Percentiles rank a stretch among this genome's conserved stretches.
Conservation (phyloP, 768 basidiomycete species). For the Termitomyces sp. region DNA sequence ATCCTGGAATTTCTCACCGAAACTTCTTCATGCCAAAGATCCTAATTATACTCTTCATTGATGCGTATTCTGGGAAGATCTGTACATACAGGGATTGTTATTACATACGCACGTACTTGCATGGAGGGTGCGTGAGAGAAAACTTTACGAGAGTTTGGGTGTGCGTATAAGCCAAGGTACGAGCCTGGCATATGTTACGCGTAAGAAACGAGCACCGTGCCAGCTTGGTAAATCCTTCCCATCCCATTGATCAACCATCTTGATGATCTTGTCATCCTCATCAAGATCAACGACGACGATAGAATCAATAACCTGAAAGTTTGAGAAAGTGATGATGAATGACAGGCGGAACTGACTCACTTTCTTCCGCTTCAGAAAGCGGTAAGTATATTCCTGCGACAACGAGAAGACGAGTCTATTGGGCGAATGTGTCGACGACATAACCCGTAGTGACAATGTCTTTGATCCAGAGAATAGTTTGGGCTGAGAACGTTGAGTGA, state of each 20-base stretch:
- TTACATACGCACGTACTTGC: not conserved
- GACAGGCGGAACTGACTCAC: constrained; percentile 20
- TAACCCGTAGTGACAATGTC: constrained; percentile 47
- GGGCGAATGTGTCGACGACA: constrained; percentile 55
- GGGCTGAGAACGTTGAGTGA: constrained; percentile 32
- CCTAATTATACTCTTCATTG: too few relatives aligned
- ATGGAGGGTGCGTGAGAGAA: not conserved
- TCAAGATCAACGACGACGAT: constrained; percentile 63
- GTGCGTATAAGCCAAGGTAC: constrained; percentile 50
- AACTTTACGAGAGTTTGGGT: constrained; percentile 38
- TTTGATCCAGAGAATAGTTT: constrained; percentile 51
- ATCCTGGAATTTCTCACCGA: not conserved
- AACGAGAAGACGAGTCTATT: constrained; percentile 61
- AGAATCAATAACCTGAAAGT: constrained; percentile 49
- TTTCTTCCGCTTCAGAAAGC: constrained; percentile 48
- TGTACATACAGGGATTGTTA: not conserved
- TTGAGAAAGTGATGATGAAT: not conserved
- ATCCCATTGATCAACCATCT: constrained; percentile 57
- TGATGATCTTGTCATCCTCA: constrained; percentile 57
- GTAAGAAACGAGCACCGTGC: constrained; percentile 45
- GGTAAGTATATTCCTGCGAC: constrained; percentile 57
- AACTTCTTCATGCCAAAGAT: not conserved
- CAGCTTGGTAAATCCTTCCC: constrained; percentile 50
- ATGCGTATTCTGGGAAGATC: constrained; percentile 1
- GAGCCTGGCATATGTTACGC: constrained; percentile 47